These are phyloP conservation scores for Tolypocladium ophioglossoides DNA, from an alignment of 2,329 filamentous ascomycete species.

Conservation along the genomic window DNA sequence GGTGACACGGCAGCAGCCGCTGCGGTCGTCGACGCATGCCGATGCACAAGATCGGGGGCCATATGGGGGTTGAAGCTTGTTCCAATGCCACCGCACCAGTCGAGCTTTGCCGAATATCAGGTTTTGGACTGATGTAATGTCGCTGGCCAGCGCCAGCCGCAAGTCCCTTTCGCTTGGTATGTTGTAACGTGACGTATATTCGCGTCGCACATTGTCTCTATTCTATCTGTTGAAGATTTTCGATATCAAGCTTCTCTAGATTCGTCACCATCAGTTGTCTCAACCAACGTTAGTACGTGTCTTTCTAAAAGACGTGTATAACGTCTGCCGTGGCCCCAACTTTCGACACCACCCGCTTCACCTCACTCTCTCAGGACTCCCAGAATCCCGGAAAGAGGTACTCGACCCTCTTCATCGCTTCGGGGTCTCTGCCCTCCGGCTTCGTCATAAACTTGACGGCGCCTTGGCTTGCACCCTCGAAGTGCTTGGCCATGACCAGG, in stretches of 20 bases:
- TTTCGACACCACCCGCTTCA: not conserved
- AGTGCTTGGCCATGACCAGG: constrained; percentile 69
- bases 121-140: not conserved
- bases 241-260: not conserved
- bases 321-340: not conserved
- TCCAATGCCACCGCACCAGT: not conserved
- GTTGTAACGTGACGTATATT: not conserved
- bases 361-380: constrained; percentile 19
- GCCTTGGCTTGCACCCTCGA: constrained; percentile 65
- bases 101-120: not conserved
- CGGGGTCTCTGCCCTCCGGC: constrained; percentile 58
- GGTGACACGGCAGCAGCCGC: not conserved
- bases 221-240: not conserved
- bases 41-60: not conserved
- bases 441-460: constrained; percentile 77
- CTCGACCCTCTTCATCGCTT: constrained; percentile 68
- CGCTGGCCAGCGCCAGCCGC: not conserved
- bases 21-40: not conserved
- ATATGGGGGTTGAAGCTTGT: not conserved
- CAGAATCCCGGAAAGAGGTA: constrained; percentile 85
- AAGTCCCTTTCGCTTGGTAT: not conserved
- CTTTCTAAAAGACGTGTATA: not conserved
- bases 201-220: not conserved
- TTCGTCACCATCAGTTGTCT: not conserved
- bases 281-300: not conserved